phyloP scores from a whole-genome alignment of 345 rosid species.

The Crucihimalaya himalaica region DNA sequence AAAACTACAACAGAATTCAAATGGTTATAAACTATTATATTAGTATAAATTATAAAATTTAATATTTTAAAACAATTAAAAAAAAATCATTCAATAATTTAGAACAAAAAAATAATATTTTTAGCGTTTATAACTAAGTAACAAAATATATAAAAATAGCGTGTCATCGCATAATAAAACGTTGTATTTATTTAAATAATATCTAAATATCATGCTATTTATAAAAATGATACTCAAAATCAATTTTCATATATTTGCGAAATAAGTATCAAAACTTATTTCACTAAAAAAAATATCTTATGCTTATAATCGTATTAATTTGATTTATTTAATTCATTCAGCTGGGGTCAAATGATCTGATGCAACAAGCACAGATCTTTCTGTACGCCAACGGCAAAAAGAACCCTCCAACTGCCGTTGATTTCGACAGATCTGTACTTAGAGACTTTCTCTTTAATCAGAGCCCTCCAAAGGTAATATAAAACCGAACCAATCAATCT shows the following conservation, averaged over 20 bases:
- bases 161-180: neutral
- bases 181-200: neutral
- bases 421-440: slow-evolving; percentile 74
- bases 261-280: neutral
- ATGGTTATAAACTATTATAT: too few species aligned
- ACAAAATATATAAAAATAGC: neutral
- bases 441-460: slow-evolving; percentile 78
- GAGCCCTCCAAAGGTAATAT: slow-evolving; percentile 72
- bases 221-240: too few species aligned
- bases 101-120: too few species aligned
- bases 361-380: slow-evolving; percentile 76
- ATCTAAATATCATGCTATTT: too few species aligned
- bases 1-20: too few species aligned
- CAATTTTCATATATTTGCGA: neutral
- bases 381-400: slow-evolving; percentile 84
- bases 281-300: too few species aligned
- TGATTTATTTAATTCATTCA: slow-evolving; percentile 36
- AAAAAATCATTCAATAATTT: too few species aligned
- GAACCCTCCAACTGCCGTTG: slow-evolving; percentile 87
- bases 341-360: slow-evolving; percentile 68
- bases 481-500: neutral
- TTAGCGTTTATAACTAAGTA: neutral
- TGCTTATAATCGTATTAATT: neutral
- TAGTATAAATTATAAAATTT: too few species aligned
- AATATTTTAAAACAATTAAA: too few species aligned